phyloP scores from a whole-genome alignment of 371 early-diverging fungal species.

The Furculomyces boomerangus region DNA sequence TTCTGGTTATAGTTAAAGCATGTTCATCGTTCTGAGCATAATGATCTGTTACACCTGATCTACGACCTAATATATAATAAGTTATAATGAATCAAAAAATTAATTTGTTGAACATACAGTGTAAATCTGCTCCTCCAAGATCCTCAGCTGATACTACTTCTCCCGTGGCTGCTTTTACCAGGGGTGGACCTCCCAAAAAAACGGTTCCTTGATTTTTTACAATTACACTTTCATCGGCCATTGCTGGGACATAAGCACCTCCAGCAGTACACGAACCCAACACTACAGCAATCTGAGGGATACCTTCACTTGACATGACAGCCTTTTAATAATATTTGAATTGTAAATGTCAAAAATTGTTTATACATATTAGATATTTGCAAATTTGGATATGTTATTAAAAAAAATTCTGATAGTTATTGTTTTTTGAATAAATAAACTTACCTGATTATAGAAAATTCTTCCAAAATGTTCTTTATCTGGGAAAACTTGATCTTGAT shows the following conservation, averaged over 20 bases:
- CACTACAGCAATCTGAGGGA: slow-evolving; percentile 92
- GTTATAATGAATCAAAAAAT: not conserved
- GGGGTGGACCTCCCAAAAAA: slow-evolving; percentile 91
- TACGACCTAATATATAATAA: slow-evolving; percentile 23
- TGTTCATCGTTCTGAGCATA: slow-evolving; percentile 82
- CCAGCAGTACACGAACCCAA: slow-evolving; percentile 97
- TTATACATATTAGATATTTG: too few species aligned
- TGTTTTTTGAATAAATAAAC: not conserved
- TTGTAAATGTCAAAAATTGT: not conserved
- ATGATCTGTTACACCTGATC: slow-evolving; percentile 92
- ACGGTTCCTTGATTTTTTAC: slow-evolving; percentile 93
- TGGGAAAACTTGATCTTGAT: slow-evolving; percentile 92
- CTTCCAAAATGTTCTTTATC: slow-evolving; percentile 96
- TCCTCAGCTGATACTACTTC: slow-evolving; percentile 90
- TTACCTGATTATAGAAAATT: slow-evolving; percentile 81
- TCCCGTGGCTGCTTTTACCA: slow-evolving; percentile 94
- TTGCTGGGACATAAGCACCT: slow-evolving; percentile 96
- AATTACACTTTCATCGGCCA: slow-evolving; percentile 96
- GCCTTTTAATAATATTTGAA: slow-evolving; percentile 21
- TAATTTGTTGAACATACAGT: slow-evolving; percentile 30
- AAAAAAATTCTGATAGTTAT: too few species aligned
- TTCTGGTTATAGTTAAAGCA: slow-evolving; percentile 72
- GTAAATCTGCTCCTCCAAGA: slow-evolving; percentile 92
- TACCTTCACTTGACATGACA: slow-evolving; percentile 73
- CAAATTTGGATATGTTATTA: too few species aligned